Conservation (phyloP, 2,329 filamentous ascomycete genomes). For the Diaporthe aspalathi region DNA sequence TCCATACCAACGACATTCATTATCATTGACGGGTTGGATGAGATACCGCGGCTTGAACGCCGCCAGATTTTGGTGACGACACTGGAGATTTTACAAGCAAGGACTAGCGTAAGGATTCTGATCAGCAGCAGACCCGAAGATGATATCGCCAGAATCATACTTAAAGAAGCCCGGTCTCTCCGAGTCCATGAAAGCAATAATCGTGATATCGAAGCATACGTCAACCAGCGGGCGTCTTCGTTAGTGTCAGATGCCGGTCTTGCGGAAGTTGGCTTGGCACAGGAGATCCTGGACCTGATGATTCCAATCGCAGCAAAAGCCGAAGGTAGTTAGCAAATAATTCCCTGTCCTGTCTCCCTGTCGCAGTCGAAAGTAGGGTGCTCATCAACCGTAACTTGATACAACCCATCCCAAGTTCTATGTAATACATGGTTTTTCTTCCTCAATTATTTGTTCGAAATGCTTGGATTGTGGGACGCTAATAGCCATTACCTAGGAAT, state of each 20-base stretch:
- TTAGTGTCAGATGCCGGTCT: neutral
- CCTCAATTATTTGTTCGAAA: neutral
- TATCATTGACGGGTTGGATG: neutral
- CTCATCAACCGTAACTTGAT: neutral
- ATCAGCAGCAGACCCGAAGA: constrained; percentile 2
- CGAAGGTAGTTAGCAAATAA: neutral
- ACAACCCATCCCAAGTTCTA: too few species aligned
- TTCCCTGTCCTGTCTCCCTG: neutral
- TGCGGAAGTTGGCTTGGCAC: neutral
- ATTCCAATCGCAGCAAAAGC: neutral
- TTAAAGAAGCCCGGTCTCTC: neutral
- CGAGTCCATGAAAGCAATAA: neutral
- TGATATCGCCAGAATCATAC: neutral
- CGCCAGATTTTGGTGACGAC: neutral
- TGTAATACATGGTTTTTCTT: neutral
- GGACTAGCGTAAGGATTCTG: neutral
- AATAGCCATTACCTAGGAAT: neutral
- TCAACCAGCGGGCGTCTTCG: neutral
- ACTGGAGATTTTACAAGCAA: neutral
- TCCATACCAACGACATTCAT: neutral
- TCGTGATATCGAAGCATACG: neutral
- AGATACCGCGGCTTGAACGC: neutral
- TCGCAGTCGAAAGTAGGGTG: too few species aligned
- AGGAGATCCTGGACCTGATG: neutral
- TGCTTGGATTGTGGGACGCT: too few species aligned